Percentiles rank a stretch among this genome's conserved stretches.
phyloP scores from a whole-genome alignment of 1,284 basidiomycete species.

The Rhodotorula sp. region DNA sequence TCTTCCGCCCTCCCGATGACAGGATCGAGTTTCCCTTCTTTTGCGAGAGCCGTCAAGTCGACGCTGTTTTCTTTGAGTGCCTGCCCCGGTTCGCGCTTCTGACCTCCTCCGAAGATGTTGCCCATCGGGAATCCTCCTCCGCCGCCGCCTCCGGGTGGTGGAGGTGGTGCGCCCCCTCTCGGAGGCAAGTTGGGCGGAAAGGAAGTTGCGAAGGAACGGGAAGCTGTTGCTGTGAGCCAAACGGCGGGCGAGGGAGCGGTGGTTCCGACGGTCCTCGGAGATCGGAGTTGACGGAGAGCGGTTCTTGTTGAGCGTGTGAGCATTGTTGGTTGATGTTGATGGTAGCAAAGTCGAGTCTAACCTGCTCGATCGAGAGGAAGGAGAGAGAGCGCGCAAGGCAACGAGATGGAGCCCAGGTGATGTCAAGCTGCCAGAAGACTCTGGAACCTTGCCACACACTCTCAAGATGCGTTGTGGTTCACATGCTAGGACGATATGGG shows the following conservation, averaged over 20 bases:
- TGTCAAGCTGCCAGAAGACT: neutral
- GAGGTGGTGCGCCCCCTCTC: conserved; percentile 11
- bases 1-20: conserved; percentile 63
- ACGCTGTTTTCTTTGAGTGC: conserved; percentile 59
- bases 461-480: neutral
- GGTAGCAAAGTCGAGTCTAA: neutral
- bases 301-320: neutral
- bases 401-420: neutral
- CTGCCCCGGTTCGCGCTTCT: conserved; percentile 40
- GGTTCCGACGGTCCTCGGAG: neutral
- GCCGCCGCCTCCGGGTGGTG: conserved; percentile 37
- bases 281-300: neutral
- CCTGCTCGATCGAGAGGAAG: neutral
- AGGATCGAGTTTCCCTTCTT: conserved; percentile 83
- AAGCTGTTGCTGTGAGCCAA: neutral
- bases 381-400: neutral
- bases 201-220: neutral
- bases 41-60: conserved; percentile 79
- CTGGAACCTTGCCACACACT: neutral
- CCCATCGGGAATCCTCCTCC: conserved; percentile 44
- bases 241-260: neutral
- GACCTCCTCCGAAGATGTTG: conserved; percentile 45
- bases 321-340: neutral
- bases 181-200: neutral
- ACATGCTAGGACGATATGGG: neutral